Evolutionary conservation across 352 stramenopile species (phyloP), one percentile per base, ranked within the genome.

Genomic region (Globisporangium paroecandrum): DNA sequence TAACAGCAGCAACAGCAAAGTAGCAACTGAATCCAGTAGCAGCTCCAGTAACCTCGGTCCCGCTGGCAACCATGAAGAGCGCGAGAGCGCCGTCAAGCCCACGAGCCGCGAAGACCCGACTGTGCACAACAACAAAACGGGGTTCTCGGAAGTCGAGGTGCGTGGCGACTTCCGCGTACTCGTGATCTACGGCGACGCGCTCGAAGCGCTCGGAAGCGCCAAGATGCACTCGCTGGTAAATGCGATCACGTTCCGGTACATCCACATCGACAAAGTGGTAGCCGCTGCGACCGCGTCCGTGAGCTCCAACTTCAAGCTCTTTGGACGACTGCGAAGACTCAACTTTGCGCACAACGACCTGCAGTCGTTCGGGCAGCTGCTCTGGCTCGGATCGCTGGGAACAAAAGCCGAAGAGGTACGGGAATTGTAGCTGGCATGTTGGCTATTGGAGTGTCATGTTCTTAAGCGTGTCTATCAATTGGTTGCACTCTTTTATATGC

Each of bases 71-170:
- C 73, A 70, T 3, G 73, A 86, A 13, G 77, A 81, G 34, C 66
- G 62, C 27, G 76, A 90, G 27, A 55, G 18, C 6, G 10, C 15
- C 18, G 8, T 70, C 10, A 70, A 69, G n/a, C 82, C 84, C 0
- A 77, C 66, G 6, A 79, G 62, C 38, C 71, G 81, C 4, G 84
- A 92, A 32, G 82, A 92, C 15, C n/a, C 59, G 13, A 78, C 64
- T 0, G 62, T 85, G 8, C 60, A 83, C 73, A 85, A 71, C 47
- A 89, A 85, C 68, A 79, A 81, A 49, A 69, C 76, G 2, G 82
- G 86, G 0, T 91, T 88, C 57, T 90, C 84, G 3, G 83, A 93
- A 56, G 75, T 94, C 56, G 84, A 94, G 56, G 78, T 94, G 1
- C 78, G 84, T 32, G 78, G 80, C 6, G 83, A 93, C n/a, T 85